Percentiles rank a stretch among this genome's conserved stretches.
These are phyloP conservation scores for Punctularia strigosozonata DNA, from an alignment of 768 basidiomycete species.

Conservation along the genomic window DNA sequence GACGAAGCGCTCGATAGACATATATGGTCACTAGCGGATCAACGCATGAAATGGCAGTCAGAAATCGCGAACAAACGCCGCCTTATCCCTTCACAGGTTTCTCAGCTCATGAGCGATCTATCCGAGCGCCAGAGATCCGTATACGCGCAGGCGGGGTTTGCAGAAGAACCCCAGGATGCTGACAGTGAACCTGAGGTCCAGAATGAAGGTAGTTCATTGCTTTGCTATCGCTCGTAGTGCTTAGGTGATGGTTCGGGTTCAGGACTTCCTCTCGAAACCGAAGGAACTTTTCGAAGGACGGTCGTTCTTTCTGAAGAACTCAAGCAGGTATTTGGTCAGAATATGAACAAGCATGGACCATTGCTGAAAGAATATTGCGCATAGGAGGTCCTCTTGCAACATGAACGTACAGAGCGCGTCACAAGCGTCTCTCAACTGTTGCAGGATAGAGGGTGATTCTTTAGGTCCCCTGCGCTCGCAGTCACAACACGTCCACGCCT, in stretches of 20 bases:
- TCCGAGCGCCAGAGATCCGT: constrained; percentile 21
- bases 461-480: too few relatives aligned
- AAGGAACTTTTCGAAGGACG: constrained; percentile 21
- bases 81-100: constrained; percentile 43
- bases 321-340: constrained; percentile 46
- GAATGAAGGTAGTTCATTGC: too few relatives aligned
- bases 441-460: constrained; percentile 8
- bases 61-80: constrained; percentile 59
- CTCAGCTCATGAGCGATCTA: constrained; percentile 26
- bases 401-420: constrained; percentile 36
- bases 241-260: too few relatives aligned
- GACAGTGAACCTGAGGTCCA: background rate
- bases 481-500: too few relatives aligned
- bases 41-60: constrained; percentile 64
- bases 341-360: too few relatives aligned
- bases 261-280: constrained; percentile 9
- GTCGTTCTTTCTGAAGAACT: constrained; percentile 34
- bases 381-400: constrained; percentile 39
- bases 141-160: constrained; percentile 15
- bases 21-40: constrained; percentile 72
- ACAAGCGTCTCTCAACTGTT: constrained; percentile 33
- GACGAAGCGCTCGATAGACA: constrained; percentile 78
- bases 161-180: constrained; percentile 3
- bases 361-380: too few relatives aligned
- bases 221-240: too few relatives aligned